Percentiles rank a stretch among this genome's conserved stretches.
These are phyloP conservation scores for Kwoniella pini DNA, from an alignment of 768 basidiomycete genomes.

Conservation along the genomic window DNA sequence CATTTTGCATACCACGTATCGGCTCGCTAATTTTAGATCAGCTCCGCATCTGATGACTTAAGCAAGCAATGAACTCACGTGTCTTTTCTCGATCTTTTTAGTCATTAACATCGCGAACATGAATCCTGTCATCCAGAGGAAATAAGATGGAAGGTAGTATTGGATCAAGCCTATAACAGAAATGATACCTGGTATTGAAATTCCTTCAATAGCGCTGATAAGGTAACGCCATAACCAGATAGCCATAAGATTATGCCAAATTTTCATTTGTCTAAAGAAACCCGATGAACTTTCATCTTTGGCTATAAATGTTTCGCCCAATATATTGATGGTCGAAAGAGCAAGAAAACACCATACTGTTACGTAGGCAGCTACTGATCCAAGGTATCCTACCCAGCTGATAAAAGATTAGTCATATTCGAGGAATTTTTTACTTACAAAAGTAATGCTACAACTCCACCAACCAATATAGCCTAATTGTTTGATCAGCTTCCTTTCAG, in stretches of 20 bases:
- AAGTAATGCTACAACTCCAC: constrained; percentile 14
- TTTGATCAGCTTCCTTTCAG: too few relatives aligned
- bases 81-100: constrained; percentile 30
- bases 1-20: constrained; percentile 47
- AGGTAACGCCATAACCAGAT: constrained; percentile 49
- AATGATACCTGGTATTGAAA: constrained; percentile 38
- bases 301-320: constrained; percentile 17
- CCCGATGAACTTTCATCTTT: constrained; percentile 17
- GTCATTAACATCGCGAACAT: constrained; percentile 44
- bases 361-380: constrained; percentile 31
- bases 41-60: neutral
- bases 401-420: neutral
- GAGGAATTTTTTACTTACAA: constrained; percentile 18
- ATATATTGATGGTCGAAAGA: constrained; percentile 28
- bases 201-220: constrained; percentile 31
- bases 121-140: constrained; percentile 42
- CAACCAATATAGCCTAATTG: constrained; percentile 17
- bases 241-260: constrained; percentile 45
- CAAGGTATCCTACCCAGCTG: constrained; percentile 44
- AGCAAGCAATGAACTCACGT: constrained; percentile 25
- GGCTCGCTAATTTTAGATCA: constrained; percentile 25
- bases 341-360: constrained; percentile 35
- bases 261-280: constrained; percentile 32
- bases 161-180: constrained; percentile 33
- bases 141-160: constrained; percentile 40